Conservation (phyloP, 1,284 basidiomycete genomes). For the Ceraceosorus bombacis region DNA sequence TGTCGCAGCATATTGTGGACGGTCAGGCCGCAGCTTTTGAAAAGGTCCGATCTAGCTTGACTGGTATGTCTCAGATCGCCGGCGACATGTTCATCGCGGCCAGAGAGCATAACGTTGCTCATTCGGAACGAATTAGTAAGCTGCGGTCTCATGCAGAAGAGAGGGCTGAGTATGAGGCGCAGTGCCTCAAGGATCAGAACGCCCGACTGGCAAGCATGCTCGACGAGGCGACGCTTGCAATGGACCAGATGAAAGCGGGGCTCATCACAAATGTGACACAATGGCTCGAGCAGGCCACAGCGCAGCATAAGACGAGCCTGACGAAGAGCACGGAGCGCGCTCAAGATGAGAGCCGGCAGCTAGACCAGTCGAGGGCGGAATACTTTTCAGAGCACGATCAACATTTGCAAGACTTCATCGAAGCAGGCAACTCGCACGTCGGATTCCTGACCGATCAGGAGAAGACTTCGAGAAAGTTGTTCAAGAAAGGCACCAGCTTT, state of each 20-base stretch:
- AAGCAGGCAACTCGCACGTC: constrained; percentile 13
- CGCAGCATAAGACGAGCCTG: constrained; percentile 64
- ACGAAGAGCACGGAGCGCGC: constrained; percentile 25
- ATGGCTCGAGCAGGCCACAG: constrained; percentile 64
- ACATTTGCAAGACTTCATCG: constrained; percentile 8
- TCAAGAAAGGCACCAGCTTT: constrained; percentile 11
- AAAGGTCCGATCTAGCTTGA: constrained; percentile 43
- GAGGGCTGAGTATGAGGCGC: constrained; percentile 56
- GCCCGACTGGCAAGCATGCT: constrained; percentile 60
- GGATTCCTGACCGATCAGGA: constrained; percentile 4
- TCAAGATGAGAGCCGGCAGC: too few species aligned
- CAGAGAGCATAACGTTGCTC: constrained; percentile 59
- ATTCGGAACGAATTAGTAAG: constrained; percentile 49
- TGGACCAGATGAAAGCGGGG: constrained; percentile 63
- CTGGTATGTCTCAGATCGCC: constrained; percentile 49
- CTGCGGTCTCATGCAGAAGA: constrained; percentile 55
- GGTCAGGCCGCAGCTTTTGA: background rate
- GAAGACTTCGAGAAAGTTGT: constrained; percentile 8
- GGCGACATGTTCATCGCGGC: constrained; percentile 57
- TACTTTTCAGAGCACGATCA: constrained; percentile 52
- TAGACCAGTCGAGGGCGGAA: constrained; percentile 53
- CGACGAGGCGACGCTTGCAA: constrained; percentile 61
- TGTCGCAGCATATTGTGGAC: constrained; percentile 1
- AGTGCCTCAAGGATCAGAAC: constrained; percentile 66
- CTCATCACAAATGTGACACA: constrained; percentile 65